phyloP scores from a whole-genome alignment of 1,284 basidiomycete species.

The Ustilago tritici region DNA sequence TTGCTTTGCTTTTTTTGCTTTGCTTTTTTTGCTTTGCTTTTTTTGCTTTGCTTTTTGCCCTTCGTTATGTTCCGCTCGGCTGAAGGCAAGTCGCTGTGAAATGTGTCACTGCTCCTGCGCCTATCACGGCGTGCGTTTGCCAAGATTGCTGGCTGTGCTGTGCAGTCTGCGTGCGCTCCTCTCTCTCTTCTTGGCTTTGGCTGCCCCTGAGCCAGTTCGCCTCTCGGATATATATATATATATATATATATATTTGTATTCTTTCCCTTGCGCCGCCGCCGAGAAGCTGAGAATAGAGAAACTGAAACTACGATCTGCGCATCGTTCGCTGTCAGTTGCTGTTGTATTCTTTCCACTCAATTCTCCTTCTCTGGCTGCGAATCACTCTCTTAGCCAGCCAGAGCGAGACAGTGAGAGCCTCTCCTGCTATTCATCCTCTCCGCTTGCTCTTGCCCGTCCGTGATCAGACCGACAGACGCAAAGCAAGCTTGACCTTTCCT shows the following conservation, averaged over 20 bases:
- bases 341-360: background rate
- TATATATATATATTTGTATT: too few relatives aligned
- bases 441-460: slow-evolving; percentile 14
- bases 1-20: background rate
- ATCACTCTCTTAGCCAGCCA: background rate
- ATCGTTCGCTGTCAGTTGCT: slow-evolving; percentile 22
- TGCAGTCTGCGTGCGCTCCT: background rate
- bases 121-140: slow-evolving; percentile 11
- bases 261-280: slow-evolving; percentile 3
- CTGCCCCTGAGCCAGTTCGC: slow-evolving; percentile 8
- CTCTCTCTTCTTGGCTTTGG: background rate
- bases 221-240: too few relatives aligned
- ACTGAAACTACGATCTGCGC: slow-evolving; percentile 25
- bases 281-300: background rate
- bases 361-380: background rate
- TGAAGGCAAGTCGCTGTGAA: background rate
- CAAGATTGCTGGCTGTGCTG: slow-evolving; percentile 13
- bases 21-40: background rate
- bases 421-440: slow-evolving; percentile 15
- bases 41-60: background rate
- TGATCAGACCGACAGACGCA: slow-evolving; percentile 9
- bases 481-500: slow-evolving; percentile 8
- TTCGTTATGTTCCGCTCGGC: slow-evolving; percentile 4
- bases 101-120: slow-evolving; percentile 4
- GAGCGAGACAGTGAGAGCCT: background rate